phyloP scores from a whole-genome alignment of 441 rosid genomes.

The Populus trichocarpa region DNA sequence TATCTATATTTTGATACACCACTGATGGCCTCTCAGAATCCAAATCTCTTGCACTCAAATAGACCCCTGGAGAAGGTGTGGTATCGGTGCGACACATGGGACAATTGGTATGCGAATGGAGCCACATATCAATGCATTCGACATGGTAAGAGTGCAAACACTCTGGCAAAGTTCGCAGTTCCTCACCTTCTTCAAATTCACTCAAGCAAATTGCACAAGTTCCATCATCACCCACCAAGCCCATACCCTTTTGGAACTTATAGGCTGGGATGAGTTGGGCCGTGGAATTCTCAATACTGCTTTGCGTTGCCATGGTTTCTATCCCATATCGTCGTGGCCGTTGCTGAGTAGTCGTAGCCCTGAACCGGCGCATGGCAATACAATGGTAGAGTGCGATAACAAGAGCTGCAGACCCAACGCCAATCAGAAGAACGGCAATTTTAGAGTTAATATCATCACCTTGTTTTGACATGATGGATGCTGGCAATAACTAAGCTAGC shows the following conservation, averaged over 20 bases:
- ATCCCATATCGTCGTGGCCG: neutral
- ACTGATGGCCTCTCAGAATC: neutral
- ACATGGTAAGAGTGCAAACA: conserved; percentile 73
- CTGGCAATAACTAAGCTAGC: neutral
- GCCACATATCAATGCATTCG: conserved; percentile 90
- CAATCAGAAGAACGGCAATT: conserved; percentile 25
- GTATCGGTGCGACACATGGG: conserved; percentile 73
- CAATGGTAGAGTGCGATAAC: conserved; percentile 41
- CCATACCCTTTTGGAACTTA: conserved; percentile 31
- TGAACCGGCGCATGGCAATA: neutral
- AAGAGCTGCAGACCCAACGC: conserved; percentile 31
- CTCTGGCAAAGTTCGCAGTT: conserved; percentile 59
- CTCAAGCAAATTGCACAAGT: conserved; percentile 72
- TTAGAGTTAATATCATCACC: neutral
- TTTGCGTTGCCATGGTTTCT: neutral
- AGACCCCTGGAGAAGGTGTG: conserved; percentile 11
- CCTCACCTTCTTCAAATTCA: conserved; percentile 69
- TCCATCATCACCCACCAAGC: conserved; percentile 10
- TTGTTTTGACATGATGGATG: neutral
- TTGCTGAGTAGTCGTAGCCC: neutral
- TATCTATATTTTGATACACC: neutral
- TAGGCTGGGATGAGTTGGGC: conserved; percentile 38
- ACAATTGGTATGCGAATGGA: conserved; percentile 70
- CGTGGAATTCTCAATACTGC: conserved; percentile 27
- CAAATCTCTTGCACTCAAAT: neutral